phyloP scores from a whole-genome alignment of 306 rosid genomes.

The Hippophae gyantsensis region DNA sequence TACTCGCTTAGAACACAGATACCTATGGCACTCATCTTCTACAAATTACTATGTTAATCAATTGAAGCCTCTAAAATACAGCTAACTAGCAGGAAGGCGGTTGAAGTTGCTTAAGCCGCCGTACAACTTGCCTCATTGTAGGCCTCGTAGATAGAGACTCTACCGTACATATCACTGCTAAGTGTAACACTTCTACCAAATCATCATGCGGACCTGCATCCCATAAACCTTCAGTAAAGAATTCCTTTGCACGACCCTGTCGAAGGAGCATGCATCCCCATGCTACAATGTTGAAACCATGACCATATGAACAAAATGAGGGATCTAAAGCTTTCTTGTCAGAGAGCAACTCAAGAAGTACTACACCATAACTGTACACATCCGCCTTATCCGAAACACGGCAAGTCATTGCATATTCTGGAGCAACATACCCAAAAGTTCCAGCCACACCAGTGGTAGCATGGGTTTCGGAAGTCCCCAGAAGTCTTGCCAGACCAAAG shows the following conservation, averaged over 20 bases:
- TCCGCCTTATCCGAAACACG: constrained; percentile 95
- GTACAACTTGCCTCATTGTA: constrained; percentile 78
- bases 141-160: constrained; percentile 88
- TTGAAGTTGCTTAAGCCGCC: constrained; percentile 87
- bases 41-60: constrained; percentile 36
- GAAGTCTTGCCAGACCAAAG: constrained; percentile 88
- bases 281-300: constrained; percentile 88
- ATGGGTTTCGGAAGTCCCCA: constrained; percentile 93
- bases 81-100: constrained; percentile 83
- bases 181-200: constrained; percentile 76
- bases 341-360: constrained; percentile 80
- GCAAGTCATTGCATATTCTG: constrained; percentile 94
- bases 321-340: constrained; percentile 94
- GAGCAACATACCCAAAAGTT: constrained; percentile 92
- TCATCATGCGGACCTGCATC: constrained; percentile 74
- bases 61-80: constrained; percentile 15
- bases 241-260: constrained; percentile 81
- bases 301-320: constrained; percentile 72
- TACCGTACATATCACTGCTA: constrained; percentile 82
- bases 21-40: constrained; percentile 38
- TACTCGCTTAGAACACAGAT: constrained; percentile 36
- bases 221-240: constrained; percentile 79
- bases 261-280: constrained; percentile 82
- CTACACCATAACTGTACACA: constrained; percentile 93
- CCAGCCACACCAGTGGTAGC: constrained; percentile 98